Conservation (phyloP, 2,329 filamentous ascomycete species). For the Hymenoscyphus salicellus region DNA sequence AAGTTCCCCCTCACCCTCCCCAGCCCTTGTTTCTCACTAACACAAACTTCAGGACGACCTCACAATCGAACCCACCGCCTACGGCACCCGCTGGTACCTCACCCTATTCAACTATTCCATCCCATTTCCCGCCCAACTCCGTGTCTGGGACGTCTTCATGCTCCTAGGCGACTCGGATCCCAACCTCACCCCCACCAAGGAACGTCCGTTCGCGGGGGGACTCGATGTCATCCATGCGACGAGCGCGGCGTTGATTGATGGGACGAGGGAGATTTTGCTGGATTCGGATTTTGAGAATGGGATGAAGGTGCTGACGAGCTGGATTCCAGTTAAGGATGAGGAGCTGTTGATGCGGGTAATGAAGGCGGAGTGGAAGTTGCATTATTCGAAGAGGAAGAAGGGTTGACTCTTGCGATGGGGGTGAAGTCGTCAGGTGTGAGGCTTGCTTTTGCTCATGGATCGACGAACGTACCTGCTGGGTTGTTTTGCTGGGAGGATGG, state of each 20-base stretch:
- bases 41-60: conserved; percentile 59
- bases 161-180: conserved; percentile 75
- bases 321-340: conserved; percentile 91
- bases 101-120: conserved; percentile 97
- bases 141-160: conserved; percentile 98
- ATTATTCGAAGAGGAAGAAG: conserved; percentile 42
- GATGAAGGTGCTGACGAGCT: conserved; percentile 95
- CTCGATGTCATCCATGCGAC: conserved; percentile 88
- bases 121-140: conserved; percentile 87
- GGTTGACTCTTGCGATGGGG: neutral
- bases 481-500: neutral
- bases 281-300: conserved; percentile 96
- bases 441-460: too few species aligned
- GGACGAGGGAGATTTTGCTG: conserved; percentile 80
- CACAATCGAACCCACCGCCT: conserved; percentile 81
- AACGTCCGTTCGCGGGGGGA: conserved; percentile 55
- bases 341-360: conserved; percentile 90
- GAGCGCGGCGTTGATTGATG: conserved; percentile 84
- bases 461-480: neutral
- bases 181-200: conserved; percentile 26
- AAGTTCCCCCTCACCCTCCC: conserved; percentile 40
- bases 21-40: conserved; percentile 15
- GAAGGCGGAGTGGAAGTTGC: conserved; percentile 77
- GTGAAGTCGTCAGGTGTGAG: too few species aligned
- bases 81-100: conserved; percentile 94